These are phyloP conservation scores for Cyclospora cayetanensis DNA, from an alignment of 169 alveolate genomes.

Conservation along the genomic window DNA sequence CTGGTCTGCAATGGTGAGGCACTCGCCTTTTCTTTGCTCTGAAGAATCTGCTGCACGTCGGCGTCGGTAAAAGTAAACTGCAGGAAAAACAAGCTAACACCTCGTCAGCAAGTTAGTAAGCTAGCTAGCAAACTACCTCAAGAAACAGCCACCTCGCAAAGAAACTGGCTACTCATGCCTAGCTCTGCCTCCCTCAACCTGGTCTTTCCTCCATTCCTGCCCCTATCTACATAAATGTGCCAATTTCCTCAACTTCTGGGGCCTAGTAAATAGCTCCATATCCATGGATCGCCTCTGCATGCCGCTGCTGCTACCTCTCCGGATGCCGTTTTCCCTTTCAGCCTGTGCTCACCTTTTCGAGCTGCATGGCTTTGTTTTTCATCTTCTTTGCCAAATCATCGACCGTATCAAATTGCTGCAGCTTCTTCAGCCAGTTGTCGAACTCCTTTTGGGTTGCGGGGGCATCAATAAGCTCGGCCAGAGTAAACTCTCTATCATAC, in stretches of 20 bases:
- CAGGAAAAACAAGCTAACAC: background rate
- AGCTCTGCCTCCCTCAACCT: too few species aligned
- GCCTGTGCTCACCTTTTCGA: background rate
- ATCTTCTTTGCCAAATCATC: background rate
- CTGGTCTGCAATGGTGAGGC: too few species aligned
- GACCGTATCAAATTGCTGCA: conserved; percentile 9
- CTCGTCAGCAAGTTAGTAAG: background rate
- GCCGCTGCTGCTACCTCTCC: background rate
- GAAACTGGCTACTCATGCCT: too few species aligned
- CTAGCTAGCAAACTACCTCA: background rate
- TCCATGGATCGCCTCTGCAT: background rate
- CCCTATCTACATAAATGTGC: too few species aligned
- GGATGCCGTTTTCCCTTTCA: background rate
- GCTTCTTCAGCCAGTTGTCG: conserved; percentile 17
- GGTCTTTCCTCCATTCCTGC: too few species aligned
- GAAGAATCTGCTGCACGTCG: background rate
- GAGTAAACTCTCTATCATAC: conserved; percentile 31
- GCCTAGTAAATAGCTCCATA: conserved; percentile 4
- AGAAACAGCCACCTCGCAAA: background rate
- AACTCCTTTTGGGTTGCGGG: conserved; percentile 2
- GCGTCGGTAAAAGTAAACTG: background rate
- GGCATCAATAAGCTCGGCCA: background rate
- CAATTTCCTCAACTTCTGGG: too few species aligned
- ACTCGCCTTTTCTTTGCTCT: background rate
- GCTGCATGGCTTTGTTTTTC: background rate